These are phyloP conservation scores for Danielia reshetovae DNA, from an alignment of 805 yeast species.

Conservation along the genomic window DNA sequence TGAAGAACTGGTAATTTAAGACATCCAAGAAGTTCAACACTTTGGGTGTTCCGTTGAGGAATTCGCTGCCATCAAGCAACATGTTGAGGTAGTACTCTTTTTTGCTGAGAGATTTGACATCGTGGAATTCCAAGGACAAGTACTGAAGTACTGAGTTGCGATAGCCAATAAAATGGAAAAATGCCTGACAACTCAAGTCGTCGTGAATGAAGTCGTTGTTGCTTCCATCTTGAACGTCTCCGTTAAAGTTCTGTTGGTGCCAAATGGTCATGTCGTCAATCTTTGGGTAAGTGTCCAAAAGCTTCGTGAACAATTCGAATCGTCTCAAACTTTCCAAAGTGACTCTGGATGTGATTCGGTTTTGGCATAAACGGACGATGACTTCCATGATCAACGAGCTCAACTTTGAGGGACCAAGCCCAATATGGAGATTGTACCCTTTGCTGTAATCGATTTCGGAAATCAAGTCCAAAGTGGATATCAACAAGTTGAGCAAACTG, in stretches of 20 bases:
- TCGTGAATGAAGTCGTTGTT: conserved; percentile 33
- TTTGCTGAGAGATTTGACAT: conserved; percentile 45
- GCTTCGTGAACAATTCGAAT: conserved; percentile 44
- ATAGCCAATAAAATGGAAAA: conserved; percentile 57
- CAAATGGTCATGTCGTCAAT: conserved; percentile 54
- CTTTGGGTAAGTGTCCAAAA: conserved; percentile 51
- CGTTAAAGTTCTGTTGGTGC: conserved; percentile 44
- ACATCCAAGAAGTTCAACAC: conserved; percentile 64
- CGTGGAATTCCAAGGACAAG: conserved; percentile 70
- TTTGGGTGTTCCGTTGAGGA: conserved; percentile 59
- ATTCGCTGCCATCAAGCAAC: conserved; percentile 49
- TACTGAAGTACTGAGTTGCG: conserved; percentile 62
- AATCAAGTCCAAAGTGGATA: conserved; percentile 42
- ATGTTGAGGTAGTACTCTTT: conserved; percentile 48
- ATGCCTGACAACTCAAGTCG: conserved; percentile 43
- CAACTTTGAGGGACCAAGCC: conserved; percentile 55
- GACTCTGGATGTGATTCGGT: conserved; percentile 48
- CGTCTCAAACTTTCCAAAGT: conserved; percentile 52
- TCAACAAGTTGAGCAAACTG: conserved; percentile 48
- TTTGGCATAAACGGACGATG: conserved; percentile 56
- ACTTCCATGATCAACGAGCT: conserved; percentile 58
- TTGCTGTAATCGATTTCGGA: conserved; percentile 32
- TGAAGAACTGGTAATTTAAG: conserved; percentile 51
- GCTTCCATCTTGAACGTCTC: conserved; percentile 28
- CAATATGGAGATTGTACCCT: conserved; percentile 35